Conservation (phyloP, 768 basidiomycete species). For the Mycena vulgaris region DNA sequence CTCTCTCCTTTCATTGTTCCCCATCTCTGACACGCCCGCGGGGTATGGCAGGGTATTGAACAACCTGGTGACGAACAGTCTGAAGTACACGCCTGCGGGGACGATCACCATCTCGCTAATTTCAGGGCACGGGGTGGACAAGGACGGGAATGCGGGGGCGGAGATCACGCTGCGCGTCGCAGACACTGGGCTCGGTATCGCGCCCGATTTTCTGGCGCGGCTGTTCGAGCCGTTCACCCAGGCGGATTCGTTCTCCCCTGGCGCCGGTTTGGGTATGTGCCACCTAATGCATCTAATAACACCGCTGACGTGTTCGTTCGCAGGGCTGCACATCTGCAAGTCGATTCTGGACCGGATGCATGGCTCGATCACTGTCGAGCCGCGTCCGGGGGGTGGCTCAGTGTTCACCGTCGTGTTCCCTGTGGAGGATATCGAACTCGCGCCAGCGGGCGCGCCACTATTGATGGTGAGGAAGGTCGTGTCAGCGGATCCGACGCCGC, state of each 20-base stretch:
- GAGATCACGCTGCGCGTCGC: conserved; percentile 17
- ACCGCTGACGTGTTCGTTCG: background rate
- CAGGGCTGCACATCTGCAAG: conserved; percentile 29
- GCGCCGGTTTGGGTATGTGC: conserved; percentile 27
- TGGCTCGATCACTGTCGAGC: conserved; percentile 27
- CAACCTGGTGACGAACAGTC: conserved; percentile 27
- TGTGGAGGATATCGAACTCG: conserved; percentile 9
- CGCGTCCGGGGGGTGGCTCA: conserved; percentile 11
- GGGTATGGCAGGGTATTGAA: conserved; percentile 17
- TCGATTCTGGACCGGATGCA: conserved; percentile 22
- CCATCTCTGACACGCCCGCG: background rate
- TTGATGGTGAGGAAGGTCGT: background rate
- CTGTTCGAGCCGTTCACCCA: conserved; percentile 32
- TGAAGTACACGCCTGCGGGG: conserved; percentile 24
- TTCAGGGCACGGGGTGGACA: background rate
- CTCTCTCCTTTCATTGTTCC: background rate
- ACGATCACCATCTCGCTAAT: conserved; percentile 25
- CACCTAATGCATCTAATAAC: background rate
- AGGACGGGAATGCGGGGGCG: background rate
- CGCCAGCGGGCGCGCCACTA: background rate
- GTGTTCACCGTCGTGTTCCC: conserved; percentile 27
- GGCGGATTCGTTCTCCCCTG: conserved; percentile 30
- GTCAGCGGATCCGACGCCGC: background rate
- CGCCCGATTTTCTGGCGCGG: conserved; percentile 18
- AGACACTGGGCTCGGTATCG: conserved; percentile 29